These are phyloP conservation scores for Fusarium sp. DNA, from an alignment of 2,329 filamentous ascomycete genomes.

Conservation along the genomic window DNA sequence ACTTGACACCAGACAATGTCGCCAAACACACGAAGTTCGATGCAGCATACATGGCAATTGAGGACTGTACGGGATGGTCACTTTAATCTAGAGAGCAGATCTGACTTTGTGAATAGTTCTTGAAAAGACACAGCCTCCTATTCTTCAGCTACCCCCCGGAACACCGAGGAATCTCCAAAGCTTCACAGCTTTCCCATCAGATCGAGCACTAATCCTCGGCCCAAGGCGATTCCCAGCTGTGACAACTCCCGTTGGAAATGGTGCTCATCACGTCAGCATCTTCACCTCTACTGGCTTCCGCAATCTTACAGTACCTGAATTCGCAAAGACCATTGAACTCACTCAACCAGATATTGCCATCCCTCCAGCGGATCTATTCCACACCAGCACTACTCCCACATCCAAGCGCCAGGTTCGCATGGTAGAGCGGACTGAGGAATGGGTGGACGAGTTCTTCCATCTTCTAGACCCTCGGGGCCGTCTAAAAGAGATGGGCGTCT, in stretches of 20 bases:
- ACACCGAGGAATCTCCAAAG: conserved; percentile 73
- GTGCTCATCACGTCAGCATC: conserved; percentile 78
- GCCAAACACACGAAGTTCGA: conserved; percentile 72
- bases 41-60: conserved; percentile 84
- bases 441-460: conserved; percentile 77
- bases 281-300: conserved; percentile 90
- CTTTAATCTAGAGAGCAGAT: not conserved
- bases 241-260: conserved; percentile 77
- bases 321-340: conserved; percentile 72
- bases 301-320: conserved; percentile 76
- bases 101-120: conserved; percentile 61
- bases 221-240: conserved; percentile 84
- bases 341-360: conserved; percentile 85
- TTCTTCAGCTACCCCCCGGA: conserved; percentile 58
- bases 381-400: conserved; percentile 65
- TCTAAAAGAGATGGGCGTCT: conserved; percentile 50
- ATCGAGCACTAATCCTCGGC: conserved; percentile 78
- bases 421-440: conserved; percentile 86
- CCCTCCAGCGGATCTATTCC: conserved; percentile 78
- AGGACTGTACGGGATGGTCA: conserved; percentile 81
- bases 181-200: conserved; percentile 80
- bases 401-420: conserved; percentile 84
- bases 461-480: conserved; percentile 48
- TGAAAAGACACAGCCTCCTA: conserved; percentile 65
- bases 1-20: conserved; percentile 89